Evolutionary conservation across 768 basidiomycete species (phyloP).

Genomic region (Coprinopsis cinerea): DNA sequence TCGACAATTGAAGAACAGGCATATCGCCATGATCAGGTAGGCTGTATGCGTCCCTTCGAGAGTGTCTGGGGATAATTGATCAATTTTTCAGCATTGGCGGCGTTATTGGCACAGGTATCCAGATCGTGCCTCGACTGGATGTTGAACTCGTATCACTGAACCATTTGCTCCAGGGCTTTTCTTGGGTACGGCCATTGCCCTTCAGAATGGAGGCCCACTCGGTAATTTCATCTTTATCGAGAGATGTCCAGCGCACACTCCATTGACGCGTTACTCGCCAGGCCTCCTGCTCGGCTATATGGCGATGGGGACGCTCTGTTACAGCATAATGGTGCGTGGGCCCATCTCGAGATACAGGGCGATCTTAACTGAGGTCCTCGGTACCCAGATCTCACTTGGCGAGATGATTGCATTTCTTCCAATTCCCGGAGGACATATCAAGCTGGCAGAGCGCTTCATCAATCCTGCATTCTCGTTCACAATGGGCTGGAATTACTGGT

Average conservation of each 20-base stretch:
- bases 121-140: too few relatives aligned
- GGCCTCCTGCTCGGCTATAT: conserved; percentile 69
- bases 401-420: conserved; percentile 79
- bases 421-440: conserved; percentile 76
- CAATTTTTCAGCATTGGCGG: conserved; percentile 46
- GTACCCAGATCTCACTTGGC: conserved; percentile 60
- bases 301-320: conserved; percentile 61
- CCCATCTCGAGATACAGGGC: neutral
- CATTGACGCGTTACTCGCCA: conserved; percentile 10
- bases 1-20: conserved; percentile 69
- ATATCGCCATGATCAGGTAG: conserved; percentile 77
- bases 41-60: too few relatives aligned
- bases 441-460: conserved; percentile 75
- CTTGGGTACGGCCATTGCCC: conserved; percentile 51
- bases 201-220: conserved; percentile 59
- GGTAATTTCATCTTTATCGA: conserved; percentile 30
- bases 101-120: conserved; percentile 55
- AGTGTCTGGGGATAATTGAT: neutral
- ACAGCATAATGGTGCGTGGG: conserved; percentile 57
- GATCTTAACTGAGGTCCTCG: neutral
- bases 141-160: conserved; percentile 13
- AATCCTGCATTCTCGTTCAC: conserved; percentile 64
- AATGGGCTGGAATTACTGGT: conserved; percentile 51
- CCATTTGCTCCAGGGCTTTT: conserved; percentile 44
- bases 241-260: neutral